Conservation (phyloP, 1,139 yeast genomes). For the Hanseniaspora sp. region DNA sequence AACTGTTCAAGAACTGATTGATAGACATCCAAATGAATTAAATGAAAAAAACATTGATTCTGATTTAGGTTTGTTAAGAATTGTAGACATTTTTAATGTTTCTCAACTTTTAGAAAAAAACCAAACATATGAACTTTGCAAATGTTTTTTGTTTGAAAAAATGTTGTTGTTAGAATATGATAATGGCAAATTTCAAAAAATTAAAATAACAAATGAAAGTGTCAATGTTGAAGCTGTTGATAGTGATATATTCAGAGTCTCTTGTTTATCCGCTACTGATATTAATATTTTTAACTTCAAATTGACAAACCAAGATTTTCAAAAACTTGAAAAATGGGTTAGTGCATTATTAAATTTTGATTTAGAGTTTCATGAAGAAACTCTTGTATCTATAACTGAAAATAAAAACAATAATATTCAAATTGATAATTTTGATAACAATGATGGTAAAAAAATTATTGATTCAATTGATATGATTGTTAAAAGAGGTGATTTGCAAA, state of each 20-base stretch:
- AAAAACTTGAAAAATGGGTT: conserved; percentile 28
- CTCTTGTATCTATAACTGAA: conserved; percentile 20
- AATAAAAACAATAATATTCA: conserved; percentile 6
- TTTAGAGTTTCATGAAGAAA: conserved; percentile 20
- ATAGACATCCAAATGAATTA: conserved; percentile 19
- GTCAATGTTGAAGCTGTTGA: conserved; percentile 22
- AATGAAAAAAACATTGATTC: conserved; percentile 24
- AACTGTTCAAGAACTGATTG: conserved; percentile 23
- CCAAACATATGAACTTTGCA: conserved; percentile 18
- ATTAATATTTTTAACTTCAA: conserved; percentile 16
- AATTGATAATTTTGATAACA: conserved; percentile 17
- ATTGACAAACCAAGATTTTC: conserved; percentile 18
- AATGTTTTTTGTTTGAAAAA: conserved; percentile 26
- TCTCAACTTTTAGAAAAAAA: conserved; percentile 19
- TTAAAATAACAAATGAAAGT: conserved; percentile 22
- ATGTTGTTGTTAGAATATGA: conserved; percentile 21
- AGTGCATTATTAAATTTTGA: conserved; percentile 25
- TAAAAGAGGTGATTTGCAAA: conserved; percentile 19
- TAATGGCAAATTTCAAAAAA: conserved; percentile 16
- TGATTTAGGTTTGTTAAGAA: conserved; percentile 25
- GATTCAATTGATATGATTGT: conserved; percentile 21
- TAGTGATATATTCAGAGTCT: neutral
- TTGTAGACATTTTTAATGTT: conserved; percentile 25
- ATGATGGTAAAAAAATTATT: conserved; percentile 19
- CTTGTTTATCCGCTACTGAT: conserved; percentile 10